Evolutionary conservation across 768 basidiomycete genomes (phyloP), one percentile per base, ranked within the genome.

Genomic region (Gyrodon lividus): DNA sequence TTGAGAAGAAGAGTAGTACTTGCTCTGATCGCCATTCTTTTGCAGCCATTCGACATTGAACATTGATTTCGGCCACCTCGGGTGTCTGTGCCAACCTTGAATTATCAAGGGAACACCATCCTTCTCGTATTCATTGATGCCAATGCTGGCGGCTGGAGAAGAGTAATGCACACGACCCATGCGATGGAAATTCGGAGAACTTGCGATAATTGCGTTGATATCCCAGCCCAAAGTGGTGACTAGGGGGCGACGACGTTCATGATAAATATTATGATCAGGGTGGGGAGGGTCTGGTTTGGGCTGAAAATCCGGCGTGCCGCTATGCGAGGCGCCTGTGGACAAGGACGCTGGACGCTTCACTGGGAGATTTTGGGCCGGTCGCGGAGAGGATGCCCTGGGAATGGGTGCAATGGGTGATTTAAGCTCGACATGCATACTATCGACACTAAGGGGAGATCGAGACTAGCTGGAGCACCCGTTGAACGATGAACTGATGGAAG

Each of bases 91-190:
- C 67, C 80, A 81, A 13, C 77, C 79, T 51, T 80, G 71, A 14
- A 93, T 76, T 23, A 92, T 78, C 44, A 90, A 58, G 1, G 90
- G 90, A 12, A 67, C 53, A 1, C 87, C 87, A 14, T 61, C 55
- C 4, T 54, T 43, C 42, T 89, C 86, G 41, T 80, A 75, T 8
- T 69, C 46, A 26, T 66, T 56, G 26, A 89, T 74, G 33, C 62
- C 62, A 2, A 61, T 48, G 3, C 65, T 50, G 20, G 79, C 59
- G 2, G 57, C 61, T 4, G 63, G 59, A 28, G 65, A 55, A 9
- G 56, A 57, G 26, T 55, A 61, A 17, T 65, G 63, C 0, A 80
- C 59, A 6, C 79, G 76, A 30, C 61, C 52, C 26, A 82, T 67
- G 13, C 50, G 50, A 37, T 59, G 43, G 63, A 88, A 89, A 31